These are phyloP conservation scores for Stagonosporopsis cucurbitacearum DNA, from an alignment of 2,329 filamentous ascomycete genomes.

Conservation along the genomic window DNA sequence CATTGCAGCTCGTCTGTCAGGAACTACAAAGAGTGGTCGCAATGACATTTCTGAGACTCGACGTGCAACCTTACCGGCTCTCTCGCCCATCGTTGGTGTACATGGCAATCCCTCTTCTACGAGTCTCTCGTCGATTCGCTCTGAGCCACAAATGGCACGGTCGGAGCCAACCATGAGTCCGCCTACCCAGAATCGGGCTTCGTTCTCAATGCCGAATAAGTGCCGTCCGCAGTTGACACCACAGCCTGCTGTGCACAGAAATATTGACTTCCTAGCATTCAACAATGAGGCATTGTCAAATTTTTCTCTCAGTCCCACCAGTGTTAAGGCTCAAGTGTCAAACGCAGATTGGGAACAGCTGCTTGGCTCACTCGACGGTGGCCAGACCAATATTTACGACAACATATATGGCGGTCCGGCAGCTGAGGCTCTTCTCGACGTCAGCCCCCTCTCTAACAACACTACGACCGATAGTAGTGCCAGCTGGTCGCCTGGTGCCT, in stretches of 20 bases:
- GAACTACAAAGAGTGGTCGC: slow-evolving; percentile 32
- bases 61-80: slow-evolving; percentile 52
- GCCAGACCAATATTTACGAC: slow-evolving; percentile 82
- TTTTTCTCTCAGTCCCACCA: slow-evolving; percentile 46
- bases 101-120: slow-evolving; percentile 56
- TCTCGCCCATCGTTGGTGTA: slow-evolving; percentile 53
- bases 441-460: slow-evolving; percentile 38
- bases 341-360: slow-evolving; percentile 82
- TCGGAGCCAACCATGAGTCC: slow-evolving; percentile 58
- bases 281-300: slow-evolving; percentile 47
- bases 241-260: slow-evolving; percentile 40
- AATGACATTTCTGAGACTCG: slow-evolving; percentile 45
- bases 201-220: slow-evolving; percentile 40
- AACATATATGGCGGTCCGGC: slow-evolving; percentile 76
- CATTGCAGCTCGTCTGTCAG: slow-evolving; percentile 54
- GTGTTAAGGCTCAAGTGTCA: slow-evolving; percentile 57
- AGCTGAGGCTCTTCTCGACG: slow-evolving; percentile 47
- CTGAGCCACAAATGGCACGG: slow-evolving; percentile 53
- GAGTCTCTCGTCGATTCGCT: slow-evolving; percentile 57
- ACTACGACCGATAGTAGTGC: slow-evolving; percentile 39
- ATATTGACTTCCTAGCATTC: slow-evolving; percentile 58
- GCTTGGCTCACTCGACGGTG: slow-evolving; percentile 78
- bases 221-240: slow-evolving; percentile 42
- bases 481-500: slow-evolving; percentile 46
- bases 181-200: slow-evolving; percentile 41